A percentile compares a stretch with the other conserved stretches of the same genome.
Conservation (phyloP, 164 flowering plant species). For the Liquidambar formosana region DNA sequence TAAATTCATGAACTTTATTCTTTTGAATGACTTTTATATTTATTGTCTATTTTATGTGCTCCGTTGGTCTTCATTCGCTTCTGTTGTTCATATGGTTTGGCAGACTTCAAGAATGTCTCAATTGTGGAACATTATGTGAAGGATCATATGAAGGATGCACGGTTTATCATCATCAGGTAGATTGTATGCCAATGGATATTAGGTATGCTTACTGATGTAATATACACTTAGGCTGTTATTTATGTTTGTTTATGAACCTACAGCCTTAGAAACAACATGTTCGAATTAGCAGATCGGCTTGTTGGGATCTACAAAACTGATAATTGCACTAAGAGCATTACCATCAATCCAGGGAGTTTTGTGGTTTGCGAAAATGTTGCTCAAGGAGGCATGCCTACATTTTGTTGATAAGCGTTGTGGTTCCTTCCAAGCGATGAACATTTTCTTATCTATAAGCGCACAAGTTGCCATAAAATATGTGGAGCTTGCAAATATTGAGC, state of each 20-base stretch:
- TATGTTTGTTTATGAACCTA: slow-evolving; percentile 11
- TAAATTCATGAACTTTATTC: neutral
- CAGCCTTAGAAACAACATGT: slow-evolving; percentile 97
- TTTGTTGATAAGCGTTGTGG: neutral
- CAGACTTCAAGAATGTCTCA: slow-evolving; percentile 98
- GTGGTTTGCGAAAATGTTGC: slow-evolving; percentile 59
- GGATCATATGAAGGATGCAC: slow-evolving; percentile 97
- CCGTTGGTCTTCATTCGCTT: neutral
- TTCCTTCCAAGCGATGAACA: too few relatives aligned
- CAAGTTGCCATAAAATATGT: neutral
- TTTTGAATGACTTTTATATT: neutral
- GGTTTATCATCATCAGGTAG: slow-evolving; percentile 92
- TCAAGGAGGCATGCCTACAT: slow-evolving; percentile 13
- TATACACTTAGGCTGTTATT: neutral
- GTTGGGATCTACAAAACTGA: slow-evolving; percentile 96
- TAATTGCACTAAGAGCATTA: slow-evolving; percentile 97
- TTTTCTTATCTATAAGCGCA: neutral
- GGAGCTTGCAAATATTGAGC: neutral
- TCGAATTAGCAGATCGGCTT: slow-evolving; percentile 94
- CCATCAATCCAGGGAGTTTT: slow-evolving; percentile 85
- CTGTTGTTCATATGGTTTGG: slow-evolving; percentile 5
- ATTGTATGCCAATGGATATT: neutral
- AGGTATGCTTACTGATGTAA: neutral
- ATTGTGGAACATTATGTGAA: slow-evolving; percentile 98
- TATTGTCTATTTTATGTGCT: neutral